Base-by-base conservation (phyloP, 306 rosid species). In the Rosa rugosa region DNA sequence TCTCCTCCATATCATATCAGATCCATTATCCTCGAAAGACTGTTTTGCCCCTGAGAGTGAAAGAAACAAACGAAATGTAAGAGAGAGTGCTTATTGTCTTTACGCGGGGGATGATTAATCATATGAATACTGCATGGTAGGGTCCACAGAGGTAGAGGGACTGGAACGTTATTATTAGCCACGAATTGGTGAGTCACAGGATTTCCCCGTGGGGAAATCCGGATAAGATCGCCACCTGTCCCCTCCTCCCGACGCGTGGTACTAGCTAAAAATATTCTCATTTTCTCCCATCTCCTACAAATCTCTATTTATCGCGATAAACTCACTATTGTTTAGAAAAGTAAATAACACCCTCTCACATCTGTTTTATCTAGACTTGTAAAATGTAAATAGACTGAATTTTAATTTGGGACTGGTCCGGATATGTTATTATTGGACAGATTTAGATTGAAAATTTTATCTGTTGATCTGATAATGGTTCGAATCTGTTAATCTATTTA, bases 211-310 rank as follows among this genome's bases (percentile, higher is more conserved):
- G 4, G 49, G 70, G 71, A 23, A 38, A 66, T 66, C 25, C 53
- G 38, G 72, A 68, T 68, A 68, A 68, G 51, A 42, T 7, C 72
- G 72, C 4, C 73, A 42, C 53, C 4, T 69, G 73, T 47, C 53
- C 51, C 45, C 20, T 8, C 71, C 25, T 66, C 71, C 71, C 14
- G 0, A 27, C 42, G 9, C 68, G 18, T 60, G 34, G 38, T 62
- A 25, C 69, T 17, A 2, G 23, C 27, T 65, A 1, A 0, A 6
- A 36, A 6, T 10, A 40, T 40, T 38, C 31, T 67, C 31, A 6
- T 2, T 67, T 18, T 40, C 50, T 18, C 49, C 1, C 8, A 14
- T 68, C 51, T 20, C 51, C 1, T 41, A 4, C 0, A 9, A 4
- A 8, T 17, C 23, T 14, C 7, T 14, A 0, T 6, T 66, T 62